Evolutionary conservation across 2,329 filamentous ascomycete genomes (phyloP).

Genomic region (Chrysoporthe austroafricana): DNA sequence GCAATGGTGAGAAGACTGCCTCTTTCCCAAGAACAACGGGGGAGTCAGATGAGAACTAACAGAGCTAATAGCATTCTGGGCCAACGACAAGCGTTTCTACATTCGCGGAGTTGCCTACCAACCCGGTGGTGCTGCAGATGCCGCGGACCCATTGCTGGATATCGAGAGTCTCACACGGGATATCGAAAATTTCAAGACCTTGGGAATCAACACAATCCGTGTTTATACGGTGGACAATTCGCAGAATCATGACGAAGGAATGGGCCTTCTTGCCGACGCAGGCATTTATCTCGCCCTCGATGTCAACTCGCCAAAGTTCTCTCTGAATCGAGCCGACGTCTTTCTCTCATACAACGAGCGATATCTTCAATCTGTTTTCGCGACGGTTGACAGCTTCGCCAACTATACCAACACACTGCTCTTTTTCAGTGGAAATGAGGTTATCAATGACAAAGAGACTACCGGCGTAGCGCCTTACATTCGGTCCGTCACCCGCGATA

Average conservation of each 20-base stretch:
- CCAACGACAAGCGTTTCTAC: constrained; percentile 58
- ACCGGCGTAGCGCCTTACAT: constrained; percentile 74
- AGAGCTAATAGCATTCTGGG: constrained; percentile 54
- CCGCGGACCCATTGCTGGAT: constrained; percentile 76
- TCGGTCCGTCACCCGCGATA: constrained; percentile 78
- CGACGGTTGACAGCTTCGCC: constrained; percentile 82
- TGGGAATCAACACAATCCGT: constrained; percentile 89
- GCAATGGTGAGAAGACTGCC: constrained; percentile 20
- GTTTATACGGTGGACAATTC: constrained; percentile 94
- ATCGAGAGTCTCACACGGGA: constrained; percentile 73
- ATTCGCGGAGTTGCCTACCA: constrained; percentile 66
- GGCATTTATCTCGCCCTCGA: constrained; percentile 92
- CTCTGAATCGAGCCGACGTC: constrained; percentile 77
- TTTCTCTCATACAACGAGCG: constrained; percentile 79
- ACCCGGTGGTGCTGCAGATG: constrained; percentile 60
- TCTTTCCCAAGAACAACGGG: too few relatives aligned
- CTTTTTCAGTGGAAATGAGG: constrained; percentile 83
- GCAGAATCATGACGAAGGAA: constrained; percentile 79
- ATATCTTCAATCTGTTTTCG: constrained; percentile 84
- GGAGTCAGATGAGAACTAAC: neutral
- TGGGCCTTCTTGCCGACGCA: constrained; percentile 77
- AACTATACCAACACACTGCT: constrained; percentile 86
- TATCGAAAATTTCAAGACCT: constrained; percentile 77
- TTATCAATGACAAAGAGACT: constrained; percentile 68
- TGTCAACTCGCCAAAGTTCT: constrained; percentile 88